These are phyloP conservation scores for Lentinula novae-zelandiae DNA, from an alignment of 1,284 basidiomycete species.

Conservation along the genomic window DNA sequence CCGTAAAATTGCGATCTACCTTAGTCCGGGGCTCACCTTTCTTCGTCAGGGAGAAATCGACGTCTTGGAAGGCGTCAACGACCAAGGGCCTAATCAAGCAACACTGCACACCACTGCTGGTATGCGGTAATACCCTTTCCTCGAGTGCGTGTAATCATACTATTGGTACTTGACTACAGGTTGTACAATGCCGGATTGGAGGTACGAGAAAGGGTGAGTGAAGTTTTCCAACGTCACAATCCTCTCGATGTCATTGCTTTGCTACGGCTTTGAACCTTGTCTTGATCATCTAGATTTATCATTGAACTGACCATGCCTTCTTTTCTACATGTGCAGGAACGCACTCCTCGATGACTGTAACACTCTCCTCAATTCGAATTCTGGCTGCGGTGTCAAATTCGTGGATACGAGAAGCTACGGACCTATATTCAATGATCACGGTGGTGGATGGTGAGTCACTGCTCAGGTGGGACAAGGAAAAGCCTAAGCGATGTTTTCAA, in stretches of 20 bases:
- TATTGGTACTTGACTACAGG: constrained; percentile 26
- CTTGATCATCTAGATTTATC: no score
- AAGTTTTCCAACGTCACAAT: background rate
- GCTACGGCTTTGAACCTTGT: no score
- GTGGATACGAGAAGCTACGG: constrained; percentile 49
- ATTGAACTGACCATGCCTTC: background rate
- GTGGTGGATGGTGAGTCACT: constrained; percentile 53
- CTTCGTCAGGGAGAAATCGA: constrained; percentile 57
- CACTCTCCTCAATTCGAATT: constrained; percentile 49
- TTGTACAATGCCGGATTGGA: constrained; percentile 55
- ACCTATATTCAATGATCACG: constrained; percentile 52
- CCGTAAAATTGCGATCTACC: background rate
- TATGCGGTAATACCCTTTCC: constrained; percentile 12
- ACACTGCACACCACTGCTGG: constrained; percentile 61
- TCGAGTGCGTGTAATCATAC: background rate
- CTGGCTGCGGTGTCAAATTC: constrained; percentile 61
- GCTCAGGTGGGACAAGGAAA: background rate
- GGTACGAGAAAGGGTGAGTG: constrained; percentile 48
- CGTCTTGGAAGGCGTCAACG: constrained; percentile 68
- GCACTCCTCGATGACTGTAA: constrained; percentile 48
- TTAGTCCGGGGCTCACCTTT: background rate
- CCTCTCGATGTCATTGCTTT: no score
- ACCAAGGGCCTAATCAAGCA: constrained; percentile 47
- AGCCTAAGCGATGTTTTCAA: background rate
- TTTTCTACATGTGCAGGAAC: constrained; percentile 26